Conservation (phyloP, 441 rosid genomes). For the Populus hybrid region DNA sequence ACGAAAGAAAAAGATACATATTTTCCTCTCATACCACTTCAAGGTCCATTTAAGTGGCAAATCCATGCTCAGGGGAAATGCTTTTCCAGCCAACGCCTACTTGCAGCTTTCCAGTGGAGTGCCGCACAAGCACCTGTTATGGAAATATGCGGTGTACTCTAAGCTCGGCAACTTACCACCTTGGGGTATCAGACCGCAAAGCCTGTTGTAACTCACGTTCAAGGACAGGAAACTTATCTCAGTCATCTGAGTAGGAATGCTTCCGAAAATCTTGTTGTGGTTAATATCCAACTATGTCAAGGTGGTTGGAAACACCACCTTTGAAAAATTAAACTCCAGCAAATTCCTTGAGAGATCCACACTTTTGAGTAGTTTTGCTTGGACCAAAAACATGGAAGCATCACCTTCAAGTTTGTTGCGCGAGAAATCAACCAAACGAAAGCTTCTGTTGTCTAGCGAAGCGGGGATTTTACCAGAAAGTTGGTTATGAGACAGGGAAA, state of each 20-base stretch:
- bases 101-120: slow-evolving; percentile 56
- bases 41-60: background rate
- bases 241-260: slow-evolving; percentile 38
- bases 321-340: slow-evolving; percentile 53
- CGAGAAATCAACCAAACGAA: slow-evolving; percentile 48
- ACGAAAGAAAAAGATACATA: background rate
- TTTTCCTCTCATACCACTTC: background rate
- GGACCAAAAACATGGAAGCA: slow-evolving; percentile 58
- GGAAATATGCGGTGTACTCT: slow-evolving; percentile 39
- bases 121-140: slow-evolving; percentile 72
- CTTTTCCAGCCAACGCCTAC: slow-evolving; percentile 2
- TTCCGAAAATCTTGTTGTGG: slow-evolving; percentile 52
- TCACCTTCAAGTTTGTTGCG: slow-evolving; percentile 56
- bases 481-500: slow-evolving; percentile 64
- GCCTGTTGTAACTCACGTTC: slow-evolving; percentile 62
- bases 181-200: slow-evolving; percentile 65
- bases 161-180: slow-evolving; percentile 65
- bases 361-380: slow-evolving; percentile 38
- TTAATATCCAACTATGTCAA: slow-evolving; percentile 45
- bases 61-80: background rate
- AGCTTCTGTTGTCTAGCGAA: slow-evolving; percentile 46
- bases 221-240: slow-evolving; percentile 21
- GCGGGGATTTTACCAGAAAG: slow-evolving; percentile 66
- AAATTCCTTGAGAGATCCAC: slow-evolving; percentile 52
- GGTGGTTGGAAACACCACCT: slow-evolving; percentile 40